Base-by-base conservation (phyloP, 2,329 filamentous ascomycete genomes). In the Exophiala alcalophila region DNA sequence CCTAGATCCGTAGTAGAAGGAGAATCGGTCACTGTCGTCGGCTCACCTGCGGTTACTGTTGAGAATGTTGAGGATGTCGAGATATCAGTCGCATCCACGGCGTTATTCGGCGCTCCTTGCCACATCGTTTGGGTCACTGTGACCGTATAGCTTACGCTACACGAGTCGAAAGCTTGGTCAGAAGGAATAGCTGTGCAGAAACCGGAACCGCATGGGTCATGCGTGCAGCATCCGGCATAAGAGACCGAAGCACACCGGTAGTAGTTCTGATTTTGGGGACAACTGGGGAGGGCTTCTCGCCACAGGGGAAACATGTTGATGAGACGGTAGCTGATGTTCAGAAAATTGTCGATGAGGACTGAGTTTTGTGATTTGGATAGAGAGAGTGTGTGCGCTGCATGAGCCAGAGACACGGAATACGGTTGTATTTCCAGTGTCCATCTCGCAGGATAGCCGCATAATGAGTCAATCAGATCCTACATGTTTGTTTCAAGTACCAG, bases 91-190 rank as follows among this genome's bases (percentile, higher is more conserved):
- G 40, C 18, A 23, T 37, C 19, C 20, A 45, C 20, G 11, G 43
- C 47, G 20, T 43, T 50, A 18, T 42, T 47, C 10, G 47, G 43
- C 16, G 43, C 47, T 10, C 43, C 47, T 14, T 50, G 47, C 10
- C 47, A 15, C 4, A 50, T 24, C 21, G 47, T 50, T 16, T 47
- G 34, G 15, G 47, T 50, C 21, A 50, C 43, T 11, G 47, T 50
- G 8, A 50, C 43, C 16, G 47, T 50, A 14, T 29, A 7, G 20
- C 27, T 16, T 23, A 19, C 12, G 16, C 33, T 40, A 30, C 47
- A 50, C 10, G 43, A 38, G 14, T 29, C 37, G 18, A 37, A 16
- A 28, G 26, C 5, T 25, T 20, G 32, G 19, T 32, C 28, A n/a
- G 14, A 30, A 23, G 18, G 10, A 9, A 18, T 26, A 12, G 33